Evolutionary conservation across 2,329 filamentous ascomycete genomes (phyloP).

Genomic region (Fusarium luffae): DNA sequence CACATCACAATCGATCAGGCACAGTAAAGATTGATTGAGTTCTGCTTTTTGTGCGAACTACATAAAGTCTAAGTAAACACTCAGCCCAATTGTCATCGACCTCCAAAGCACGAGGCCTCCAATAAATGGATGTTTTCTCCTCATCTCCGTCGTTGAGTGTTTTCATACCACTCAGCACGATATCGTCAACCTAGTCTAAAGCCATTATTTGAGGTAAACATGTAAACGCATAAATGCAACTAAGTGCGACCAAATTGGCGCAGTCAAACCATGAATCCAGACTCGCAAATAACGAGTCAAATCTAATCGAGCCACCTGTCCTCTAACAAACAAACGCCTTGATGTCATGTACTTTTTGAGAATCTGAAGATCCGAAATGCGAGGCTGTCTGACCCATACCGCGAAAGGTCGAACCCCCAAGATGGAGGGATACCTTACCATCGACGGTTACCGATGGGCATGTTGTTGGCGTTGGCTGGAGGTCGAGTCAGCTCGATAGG

Average conservation of each 20-base stretch:
- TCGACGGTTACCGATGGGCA: conserved; percentile 62
- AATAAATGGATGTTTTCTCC: conserved; percentile 21
- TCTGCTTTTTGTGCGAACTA: conserved; percentile 28
- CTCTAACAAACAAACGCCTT: conserved; percentile 48
- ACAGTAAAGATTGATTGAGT: neutral
- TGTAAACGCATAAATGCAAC: conserved; percentile 32
- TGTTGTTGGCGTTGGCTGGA: conserved; percentile 61
- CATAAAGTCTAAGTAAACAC: conserved; percentile 32
- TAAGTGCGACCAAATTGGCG: conserved; percentile 37
- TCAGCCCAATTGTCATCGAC: conserved; percentile 36
- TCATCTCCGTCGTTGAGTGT: conserved; percentile 23
- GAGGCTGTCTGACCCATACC: conserved; percentile 28
- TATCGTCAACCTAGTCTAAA: conserved; percentile 45
- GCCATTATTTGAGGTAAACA: conserved; percentile 44
- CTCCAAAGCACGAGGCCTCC: conserved; percentile 23
- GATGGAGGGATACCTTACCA: conserved; percentile 55
- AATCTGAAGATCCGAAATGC: conserved; percentile 30
- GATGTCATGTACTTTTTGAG: conserved; percentile 46
- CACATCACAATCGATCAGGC: neutral
- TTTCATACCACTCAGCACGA: conserved; percentile 30
- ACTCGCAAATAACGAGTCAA: conserved; percentile 42
- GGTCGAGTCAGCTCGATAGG: conserved; percentile 51
- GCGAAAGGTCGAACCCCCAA: conserved; percentile 22
- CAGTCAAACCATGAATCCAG: conserved; percentile 44
- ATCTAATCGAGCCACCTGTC: conserved; percentile 46